phyloP scores from a whole-genome alignment of 2,329 filamentous ascomycete genomes.

The Colletotrichum endophyticum region DNA sequence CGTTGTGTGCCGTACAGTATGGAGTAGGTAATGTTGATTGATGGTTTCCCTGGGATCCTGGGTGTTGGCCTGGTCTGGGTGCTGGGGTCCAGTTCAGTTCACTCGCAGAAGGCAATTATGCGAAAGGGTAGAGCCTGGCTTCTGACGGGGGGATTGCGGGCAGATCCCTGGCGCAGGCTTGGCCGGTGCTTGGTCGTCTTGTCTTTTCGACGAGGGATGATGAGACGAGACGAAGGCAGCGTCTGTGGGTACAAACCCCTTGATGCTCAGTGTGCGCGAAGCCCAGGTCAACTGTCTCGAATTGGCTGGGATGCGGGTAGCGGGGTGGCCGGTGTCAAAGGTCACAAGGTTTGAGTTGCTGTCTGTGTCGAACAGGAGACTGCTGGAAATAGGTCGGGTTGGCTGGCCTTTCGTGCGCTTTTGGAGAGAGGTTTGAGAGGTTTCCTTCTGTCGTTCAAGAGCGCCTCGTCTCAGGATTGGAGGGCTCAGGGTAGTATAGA shows the following conservation, averaged over 20 bases:
- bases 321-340: conserved; percentile 7
- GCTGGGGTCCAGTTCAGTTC: not conserved
- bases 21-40: not conserved
- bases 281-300: conserved; percentile 10
- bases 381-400: not conserved
- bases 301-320: conserved; percentile 11
- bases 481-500: not conserved
- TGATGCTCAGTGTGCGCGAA: conserved; percentile 18
- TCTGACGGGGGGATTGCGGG: not conserved
- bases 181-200: conserved; percentile 18
- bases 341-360: not conserved
- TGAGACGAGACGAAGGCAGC: conserved; percentile 20
- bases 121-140: not conserved
- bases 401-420: not conserved
- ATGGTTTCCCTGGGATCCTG: not conserved
- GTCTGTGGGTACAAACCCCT: conserved; percentile 18
- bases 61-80: not conserved
- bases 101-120: not conserved
- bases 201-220: conserved; percentile 13
- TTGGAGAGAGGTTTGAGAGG: not conserved
- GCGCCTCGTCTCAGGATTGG: not conserved
- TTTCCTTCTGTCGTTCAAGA: not conserved
- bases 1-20: not conserved
- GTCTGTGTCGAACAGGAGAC: not conserved
- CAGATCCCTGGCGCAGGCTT: conserved; percentile 16